A percentile compares a stretch with the other conserved stretches of the same genome.
phyloP scores from a whole-genome alignment of 2,329 filamentous ascomycete genomes.

The Fusarium burgessii region DNA sequence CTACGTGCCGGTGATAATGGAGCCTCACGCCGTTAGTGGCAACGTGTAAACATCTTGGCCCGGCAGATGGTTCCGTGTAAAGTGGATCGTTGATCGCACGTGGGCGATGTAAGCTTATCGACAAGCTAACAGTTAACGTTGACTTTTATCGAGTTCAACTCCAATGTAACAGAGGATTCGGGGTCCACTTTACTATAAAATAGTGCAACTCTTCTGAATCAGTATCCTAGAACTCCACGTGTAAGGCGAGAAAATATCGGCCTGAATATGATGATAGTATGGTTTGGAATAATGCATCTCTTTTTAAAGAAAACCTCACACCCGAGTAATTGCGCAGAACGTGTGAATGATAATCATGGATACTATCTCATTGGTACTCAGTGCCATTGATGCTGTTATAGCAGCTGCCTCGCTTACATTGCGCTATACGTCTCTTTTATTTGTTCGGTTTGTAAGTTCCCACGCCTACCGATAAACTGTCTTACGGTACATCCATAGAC shows the following conservation, averaged over 20 bases:
- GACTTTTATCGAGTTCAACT: fast-evolving
- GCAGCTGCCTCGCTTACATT: not conserved
- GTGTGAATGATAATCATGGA: fast-evolving
- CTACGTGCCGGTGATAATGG: not conserved
- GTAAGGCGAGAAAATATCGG: not conserved
- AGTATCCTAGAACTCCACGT: not conserved
- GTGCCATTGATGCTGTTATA: not conserved
- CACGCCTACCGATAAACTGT: fast-evolving
- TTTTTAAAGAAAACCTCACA: not conserved
- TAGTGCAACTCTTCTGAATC: not conserved
- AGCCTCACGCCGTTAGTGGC: not conserved
- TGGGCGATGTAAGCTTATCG: not conserved
- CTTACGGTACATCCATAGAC: fast-evolving
- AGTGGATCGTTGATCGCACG: not conserved
- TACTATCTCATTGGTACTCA: fast-evolving
- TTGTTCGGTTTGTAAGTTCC: not conserved
- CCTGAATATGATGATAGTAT: not conserved
- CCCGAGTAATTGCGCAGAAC: fast-evolving
- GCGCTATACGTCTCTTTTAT: not conserved
- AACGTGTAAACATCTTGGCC: not conserved
- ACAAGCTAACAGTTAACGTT: not conserved
- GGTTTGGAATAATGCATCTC: not conserved
- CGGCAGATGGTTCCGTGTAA: not conserved
- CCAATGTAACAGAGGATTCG: fast-evolving
- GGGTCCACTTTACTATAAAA: not conserved